Conservation (phyloP, 768 basidiomycete species). For the Austroboletus eburneus region DNA sequence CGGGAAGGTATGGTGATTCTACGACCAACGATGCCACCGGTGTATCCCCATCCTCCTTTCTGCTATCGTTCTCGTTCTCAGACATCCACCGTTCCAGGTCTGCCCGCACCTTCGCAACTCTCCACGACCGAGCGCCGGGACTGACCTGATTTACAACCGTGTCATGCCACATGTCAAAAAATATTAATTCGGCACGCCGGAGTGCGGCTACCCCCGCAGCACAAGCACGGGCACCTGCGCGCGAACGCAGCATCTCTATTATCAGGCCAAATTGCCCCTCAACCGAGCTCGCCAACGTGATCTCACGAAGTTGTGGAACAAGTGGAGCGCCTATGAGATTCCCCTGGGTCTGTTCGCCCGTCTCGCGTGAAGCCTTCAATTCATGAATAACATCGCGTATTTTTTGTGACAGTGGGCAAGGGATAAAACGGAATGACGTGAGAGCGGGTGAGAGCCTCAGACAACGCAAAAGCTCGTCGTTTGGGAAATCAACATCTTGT, state of each 20-base stretch:
- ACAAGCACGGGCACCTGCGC: slow-evolving; percentile 1
- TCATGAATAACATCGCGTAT: slow-evolving; percentile 6
- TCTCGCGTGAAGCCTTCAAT: slow-evolving; percentile 3
- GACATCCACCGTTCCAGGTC: background rate
- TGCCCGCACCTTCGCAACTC: background rate
- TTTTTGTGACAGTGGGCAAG: slow-evolving; percentile 15
- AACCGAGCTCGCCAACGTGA: slow-evolving; percentile 15
- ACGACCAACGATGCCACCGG: slow-evolving; percentile 8
- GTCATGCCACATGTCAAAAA: slow-evolving; percentile 11
- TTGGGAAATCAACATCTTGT: slow-evolving; percentile 12
- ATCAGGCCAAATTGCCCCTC: slow-evolving; percentile 8
- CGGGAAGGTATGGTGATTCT: slow-evolving; percentile 6
- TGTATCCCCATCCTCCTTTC: background rate
- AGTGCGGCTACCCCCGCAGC: slow-evolving; percentile 5
- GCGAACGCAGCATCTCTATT: slow-evolving; percentile 10
- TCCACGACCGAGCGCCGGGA: background rate
- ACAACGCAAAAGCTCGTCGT: slow-evolving; percentile 17
- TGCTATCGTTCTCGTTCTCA: background rate
- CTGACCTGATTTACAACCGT: background rate
- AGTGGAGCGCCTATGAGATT: background rate
- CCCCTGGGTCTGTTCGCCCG: background rate
- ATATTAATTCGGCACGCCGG: slow-evolving; percentile 4
- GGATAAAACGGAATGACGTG: slow-evolving; percentile 12
- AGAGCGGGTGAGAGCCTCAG: slow-evolving; percentile 13
- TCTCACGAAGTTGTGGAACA: slow-evolving; percentile 9